phyloP scores from a whole-genome alignment of 495 filamentous ascomycete genomes.

The Tuber calosporum region DNA sequence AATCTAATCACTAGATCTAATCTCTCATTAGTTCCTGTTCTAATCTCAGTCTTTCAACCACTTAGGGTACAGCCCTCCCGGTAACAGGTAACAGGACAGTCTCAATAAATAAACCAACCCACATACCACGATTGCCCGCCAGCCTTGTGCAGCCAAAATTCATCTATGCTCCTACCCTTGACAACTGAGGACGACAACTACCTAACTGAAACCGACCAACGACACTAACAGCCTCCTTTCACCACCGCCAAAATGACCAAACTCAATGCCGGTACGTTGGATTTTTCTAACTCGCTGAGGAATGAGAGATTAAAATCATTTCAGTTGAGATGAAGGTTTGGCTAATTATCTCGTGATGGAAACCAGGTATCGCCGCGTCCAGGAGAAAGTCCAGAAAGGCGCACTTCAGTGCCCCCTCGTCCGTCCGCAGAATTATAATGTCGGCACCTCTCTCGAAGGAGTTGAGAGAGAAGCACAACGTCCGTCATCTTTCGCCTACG shows the following conservation, averaged over 20 bases:
- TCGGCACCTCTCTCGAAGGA: constrained; percentile 90
- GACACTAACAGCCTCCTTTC: constrained; percentile 32
- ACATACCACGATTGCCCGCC: constrained; percentile 2
- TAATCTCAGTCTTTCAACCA: not conserved
- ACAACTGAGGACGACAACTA: constrained; percentile 18
- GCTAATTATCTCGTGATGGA: constrained; percentile 6
- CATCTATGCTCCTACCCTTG: constrained; percentile 6
- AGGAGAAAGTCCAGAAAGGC: constrained; percentile 96
- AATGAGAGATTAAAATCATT: not conserved
- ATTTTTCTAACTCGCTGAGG: constrained; percentile 4
- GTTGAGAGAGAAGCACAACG: constrained; percentile 90
- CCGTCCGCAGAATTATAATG: constrained; percentile 87
- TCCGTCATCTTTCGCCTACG: constrained; percentile 46
- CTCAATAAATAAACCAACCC: constrained; percentile 4
- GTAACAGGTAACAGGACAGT: constrained; percentile 11
- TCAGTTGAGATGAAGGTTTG: not conserved
- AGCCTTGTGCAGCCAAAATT: constrained; percentile 20
- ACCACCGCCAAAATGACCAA: constrained; percentile 52
- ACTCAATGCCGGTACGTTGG: constrained; percentile 49
- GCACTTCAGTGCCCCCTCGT: constrained; percentile 88
- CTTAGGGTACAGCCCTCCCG: constrained; percentile 17
- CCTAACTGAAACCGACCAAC: constrained; percentile 25
- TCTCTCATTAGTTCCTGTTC: not conserved
- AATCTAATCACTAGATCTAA: constrained; percentile 2
- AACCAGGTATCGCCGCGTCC: constrained; percentile 59